Percentiles rank a stretch among this genome's conserved stretches.
phyloP scores from a whole-genome alignment of 768 basidiomycete species.

The Psilocybe azurescens region DNA sequence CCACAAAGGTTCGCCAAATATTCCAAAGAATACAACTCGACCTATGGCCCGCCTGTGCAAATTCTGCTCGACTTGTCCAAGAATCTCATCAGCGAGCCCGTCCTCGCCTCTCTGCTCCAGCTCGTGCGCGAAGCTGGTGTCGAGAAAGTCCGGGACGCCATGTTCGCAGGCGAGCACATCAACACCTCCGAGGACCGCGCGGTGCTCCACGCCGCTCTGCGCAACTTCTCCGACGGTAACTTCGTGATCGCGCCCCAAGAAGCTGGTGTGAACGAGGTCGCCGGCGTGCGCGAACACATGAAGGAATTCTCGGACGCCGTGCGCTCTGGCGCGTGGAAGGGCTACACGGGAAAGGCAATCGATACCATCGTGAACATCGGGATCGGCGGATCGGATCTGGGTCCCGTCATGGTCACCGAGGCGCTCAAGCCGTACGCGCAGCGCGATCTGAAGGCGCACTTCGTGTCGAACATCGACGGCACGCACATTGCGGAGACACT shows the following conservation, averaged over 20 bases:
- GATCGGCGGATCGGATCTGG: constrained; percentile 97
- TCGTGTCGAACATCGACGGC: constrained; percentile 98
- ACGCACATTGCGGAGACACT: constrained; percentile 94
- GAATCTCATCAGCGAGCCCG: constrained; percentile 88
- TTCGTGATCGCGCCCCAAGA: constrained; percentile 73
- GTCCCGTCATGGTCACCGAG: constrained; percentile 99
- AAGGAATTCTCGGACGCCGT: constrained; percentile 87
- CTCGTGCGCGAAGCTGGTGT: constrained; percentile 88
- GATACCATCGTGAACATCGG: constrained; percentile 97
- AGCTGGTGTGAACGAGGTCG: constrained; percentile 82
- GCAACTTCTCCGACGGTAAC: constrained; percentile 62
- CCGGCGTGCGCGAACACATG: constrained; percentile 87
- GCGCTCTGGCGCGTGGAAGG: constrained; percentile 90
- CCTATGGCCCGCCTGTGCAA: constrained; percentile 69
- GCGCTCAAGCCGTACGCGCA: constrained; percentile 93
- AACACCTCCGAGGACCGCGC: constrained; percentile 99
- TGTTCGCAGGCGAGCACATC: constrained; percentile 97
- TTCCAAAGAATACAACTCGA: constrained; percentile 74
- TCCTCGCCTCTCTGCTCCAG: constrained; percentile 76
- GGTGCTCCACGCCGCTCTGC: constrained; percentile 93
- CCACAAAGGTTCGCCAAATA: constrained; percentile 87
- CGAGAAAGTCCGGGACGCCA: constrained; percentile 85
- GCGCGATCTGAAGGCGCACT: constrained; percentile 84
- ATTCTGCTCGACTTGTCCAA: constrained; percentile 97
- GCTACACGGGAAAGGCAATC: constrained; percentile 96